phyloP scores from a whole-genome alignment of 176 grass and related monocot genomes.

The barley (Hordeum vulgare) region MorexV3_pseudomolecules_assembly NC_058524.1:49222924-49223423 shows the following conservation, averaged over 20 bases:
- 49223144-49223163: neutral
- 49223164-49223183: neutral
- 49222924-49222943: constrained; percentile 62
- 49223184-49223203: neutral
- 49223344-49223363: constrained; percentile 42
- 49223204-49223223: neutral
- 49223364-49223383: constrained; percentile 77
- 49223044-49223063: constrained; percentile 65
- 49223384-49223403: constrained; percentile 72
- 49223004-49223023: constrained; percentile 90
- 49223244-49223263: neutral
- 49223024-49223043: constrained; percentile 83
- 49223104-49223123: neutral
- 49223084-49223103: neutral
- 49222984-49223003: constrained; percentile 84
- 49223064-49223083: constrained; percentile 4
- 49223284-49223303: neutral
- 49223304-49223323: neutral
- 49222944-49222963: constrained; percentile 28
- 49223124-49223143: neutral
- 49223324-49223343: constrained; percentile 87
- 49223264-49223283: neutral
- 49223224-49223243: neutral
- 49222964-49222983: constrained; percentile 85
- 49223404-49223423: constrained; percentile 64